A percentile compares a stretch with the other conserved stretches of the same genome.
These are phyloP conservation scores for Heliamphora pulchella DNA, from an alignment of 179 eudicot species.

Conservation along the genomic window DNA sequence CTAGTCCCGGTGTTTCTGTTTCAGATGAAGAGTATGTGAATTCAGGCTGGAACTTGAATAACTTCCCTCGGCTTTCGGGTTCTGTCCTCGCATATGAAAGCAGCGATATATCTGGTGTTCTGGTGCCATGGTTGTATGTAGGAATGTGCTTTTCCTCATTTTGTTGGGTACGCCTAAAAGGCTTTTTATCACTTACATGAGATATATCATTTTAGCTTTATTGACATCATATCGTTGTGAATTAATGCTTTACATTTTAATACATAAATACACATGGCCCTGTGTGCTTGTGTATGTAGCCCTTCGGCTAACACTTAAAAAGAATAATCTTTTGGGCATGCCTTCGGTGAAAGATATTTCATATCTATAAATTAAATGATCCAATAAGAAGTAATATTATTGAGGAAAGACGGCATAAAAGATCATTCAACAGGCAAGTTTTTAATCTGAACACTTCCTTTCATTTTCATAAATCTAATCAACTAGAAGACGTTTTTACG, in stretches of 20 bases:
- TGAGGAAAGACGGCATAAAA: neutral
- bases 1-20: constrained; percentile 35
- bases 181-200: neutral
- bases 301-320: constrained; percentile 6
- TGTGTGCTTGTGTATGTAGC: neutral
- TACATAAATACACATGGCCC: neutral
- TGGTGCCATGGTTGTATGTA: constrained; percentile 93
- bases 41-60: constrained; percentile 97
- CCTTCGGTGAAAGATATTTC: neutral
- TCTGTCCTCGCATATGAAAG: constrained; percentile 89
- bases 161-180: constrained; percentile 76
- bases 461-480: neutral
- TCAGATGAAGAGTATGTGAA: constrained; percentile 54
- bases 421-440: neutral
- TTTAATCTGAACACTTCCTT: neutral
- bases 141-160: constrained; percentile 99
- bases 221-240: constrained; percentile 1
- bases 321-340: constrained; percentile 2
- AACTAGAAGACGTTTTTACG: neutral
- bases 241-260: neutral
- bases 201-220: neutral
- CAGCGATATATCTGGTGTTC: constrained; percentile 90
- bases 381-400: neutral
- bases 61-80: constrained; percentile 89
- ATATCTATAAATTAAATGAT: neutral